Base-by-base conservation (phyloP, 306 rosid genomes). In the Medicago lupulina region DNA sequence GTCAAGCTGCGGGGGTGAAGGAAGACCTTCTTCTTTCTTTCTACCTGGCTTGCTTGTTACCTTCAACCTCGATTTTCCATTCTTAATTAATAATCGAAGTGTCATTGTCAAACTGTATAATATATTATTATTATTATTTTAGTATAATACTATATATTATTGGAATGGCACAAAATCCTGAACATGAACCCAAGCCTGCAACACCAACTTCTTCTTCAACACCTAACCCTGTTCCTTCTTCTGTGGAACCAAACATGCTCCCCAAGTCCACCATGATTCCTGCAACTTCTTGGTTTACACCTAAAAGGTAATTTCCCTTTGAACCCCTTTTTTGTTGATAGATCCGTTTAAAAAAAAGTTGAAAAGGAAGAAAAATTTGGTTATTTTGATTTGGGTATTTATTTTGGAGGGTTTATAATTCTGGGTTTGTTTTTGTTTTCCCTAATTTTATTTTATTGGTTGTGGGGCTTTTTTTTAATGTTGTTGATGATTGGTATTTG, bases 241-340 rank as follows among this genome's bases (percentile, higher is more conserved):
- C 83, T 61, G 44, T 31, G 63, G 70, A 28, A 1, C 71, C 65
- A 49, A 61, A 58, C 28, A 78, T 70, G 76, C 9, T 21, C 2
- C 28, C 1, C 39, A 23, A 57, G 2, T 73, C 80, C 17, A 4
- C 79, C 58, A 18, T 40, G 78, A 81, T 70, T 58, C 76, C 88
- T 1, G 1, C 81, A 55, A 86, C 92, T 78, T 91, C 97, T 71
- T 93, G 96, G 92, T 89, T 93, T 83, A 88, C 97, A 11, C 97
- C 98, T 7, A 91, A 86, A 77, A 83, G 93, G 98, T 93, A 19
- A 53, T 71, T 36, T 1, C 23, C 4, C 18, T 2, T 65, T 41
- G 21, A 10, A 36, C 9, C 10, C 64, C 15, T 3, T 31, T 39
- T 41, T 44, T 14, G n/a, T 40, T 50, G 63, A 15, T 74, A 13